Conservation (phyloP, 495 filamentous ascomycete species). For the Penicillium lagena region DNA sequence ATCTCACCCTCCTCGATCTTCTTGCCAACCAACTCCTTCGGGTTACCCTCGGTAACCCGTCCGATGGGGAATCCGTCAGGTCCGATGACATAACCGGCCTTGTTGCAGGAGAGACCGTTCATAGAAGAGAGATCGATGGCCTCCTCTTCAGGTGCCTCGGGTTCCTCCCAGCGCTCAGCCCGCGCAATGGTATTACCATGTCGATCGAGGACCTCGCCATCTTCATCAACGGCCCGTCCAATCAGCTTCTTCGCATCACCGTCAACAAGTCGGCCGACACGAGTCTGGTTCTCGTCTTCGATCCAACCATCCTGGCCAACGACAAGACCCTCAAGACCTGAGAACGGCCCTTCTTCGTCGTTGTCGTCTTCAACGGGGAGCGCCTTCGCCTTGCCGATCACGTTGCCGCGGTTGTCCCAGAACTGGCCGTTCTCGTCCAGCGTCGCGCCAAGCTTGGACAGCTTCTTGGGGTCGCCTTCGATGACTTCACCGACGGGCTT, state of each 20-base stretch:
- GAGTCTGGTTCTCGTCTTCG: conserved; percentile 53
- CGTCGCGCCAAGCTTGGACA: conserved; percentile 46
- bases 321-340: conserved; percentile 57
- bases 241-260: conserved; percentile 60
- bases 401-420: conserved; percentile 52
- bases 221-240: conserved; percentile 56
- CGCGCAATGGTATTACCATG: conserved; percentile 55
- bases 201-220: conserved; percentile 59
- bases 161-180: conserved; percentile 52
- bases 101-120: conserved; percentile 66
- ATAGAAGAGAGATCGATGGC: conserved; percentile 55
- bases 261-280: conserved; percentile 52
- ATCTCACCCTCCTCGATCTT: conserved; percentile 67
- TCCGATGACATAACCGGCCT: conserved; percentile 69
- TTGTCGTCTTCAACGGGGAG: conserved; percentile 49
- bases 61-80: conserved; percentile 65
- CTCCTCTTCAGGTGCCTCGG: conserved; percentile 28
- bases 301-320: conserved; percentile 54
- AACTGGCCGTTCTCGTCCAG: conserved; percentile 59
- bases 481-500: conserved; percentile 52
- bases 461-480: conserved; percentile 54
- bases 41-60: conserved; percentile 60
- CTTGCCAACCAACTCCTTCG: conserved; percentile 62
- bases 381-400: conserved; percentile 53
- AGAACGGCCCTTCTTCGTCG: conserved; percentile 54